phyloP scores from a whole-genome alignment of 768 basidiomycete species.

The Naematelia encephala region DNA sequence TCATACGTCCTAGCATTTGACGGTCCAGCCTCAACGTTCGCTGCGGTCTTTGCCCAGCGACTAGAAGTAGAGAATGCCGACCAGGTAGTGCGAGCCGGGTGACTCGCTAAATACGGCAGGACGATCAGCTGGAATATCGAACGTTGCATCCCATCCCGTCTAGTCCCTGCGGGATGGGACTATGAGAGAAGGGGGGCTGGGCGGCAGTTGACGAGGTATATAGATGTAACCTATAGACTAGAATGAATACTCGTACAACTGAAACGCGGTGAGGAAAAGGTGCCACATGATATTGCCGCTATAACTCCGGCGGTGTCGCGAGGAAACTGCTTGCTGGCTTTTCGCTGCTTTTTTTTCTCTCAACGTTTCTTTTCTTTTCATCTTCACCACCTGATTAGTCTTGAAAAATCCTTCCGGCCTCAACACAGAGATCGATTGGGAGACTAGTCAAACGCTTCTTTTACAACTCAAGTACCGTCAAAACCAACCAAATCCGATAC shows the following conservation, averaged over 20 bases:
- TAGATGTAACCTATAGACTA: too few species aligned
- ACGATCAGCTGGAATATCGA: constrained; percentile 28
- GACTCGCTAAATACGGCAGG: constrained; percentile 23
- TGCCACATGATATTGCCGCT: constrained; percentile 17
- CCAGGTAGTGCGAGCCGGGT: background rate
- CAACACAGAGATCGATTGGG: constrained; percentile 43
- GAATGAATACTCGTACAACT: too few species aligned
- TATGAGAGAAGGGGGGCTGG: background rate
- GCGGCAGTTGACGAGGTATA: too few species aligned
- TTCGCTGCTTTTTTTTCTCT: background rate
- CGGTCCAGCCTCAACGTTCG: background rate
- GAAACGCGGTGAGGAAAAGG: background rate
- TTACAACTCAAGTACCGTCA: constrained; percentile 13
- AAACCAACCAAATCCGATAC: constrained; percentile 50
- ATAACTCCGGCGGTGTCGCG: constrained; percentile 14
- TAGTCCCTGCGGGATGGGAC: background rate
- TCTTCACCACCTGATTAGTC: constrained; percentile 31
- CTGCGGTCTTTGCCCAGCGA: background rate
- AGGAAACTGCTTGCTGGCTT: constrained; percentile 16
- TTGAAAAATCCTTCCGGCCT: constrained; percentile 50
- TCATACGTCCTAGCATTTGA: background rate
- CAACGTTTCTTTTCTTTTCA: constrained; percentile 4
- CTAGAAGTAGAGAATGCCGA: background rate
- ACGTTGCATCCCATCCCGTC: constrained; percentile 38
- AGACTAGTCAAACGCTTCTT: constrained; percentile 31